Conservation (phyloP, 2,329 filamentous ascomycete genomes). For the Curvularia lunata region DNA sequence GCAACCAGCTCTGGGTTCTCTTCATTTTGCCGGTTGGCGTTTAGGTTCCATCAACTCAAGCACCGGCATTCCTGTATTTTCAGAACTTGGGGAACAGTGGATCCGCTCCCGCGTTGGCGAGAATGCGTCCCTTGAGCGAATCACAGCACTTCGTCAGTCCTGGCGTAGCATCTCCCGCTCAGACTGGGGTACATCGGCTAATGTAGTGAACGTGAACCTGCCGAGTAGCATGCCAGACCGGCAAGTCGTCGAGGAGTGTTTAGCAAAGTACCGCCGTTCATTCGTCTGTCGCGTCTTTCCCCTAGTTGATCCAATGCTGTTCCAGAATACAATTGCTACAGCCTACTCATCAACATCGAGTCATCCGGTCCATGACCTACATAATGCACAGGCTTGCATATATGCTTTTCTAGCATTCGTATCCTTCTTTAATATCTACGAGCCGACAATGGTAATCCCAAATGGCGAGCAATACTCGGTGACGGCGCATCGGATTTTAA, state of each 20-base stretch:
- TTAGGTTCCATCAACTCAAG: background rate
- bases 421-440: background rate
- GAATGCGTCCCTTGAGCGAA: background rate
- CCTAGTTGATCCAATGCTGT: background rate
- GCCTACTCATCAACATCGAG: background rate
- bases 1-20: background rate
- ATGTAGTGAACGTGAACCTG: background rate
- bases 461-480: background rate
- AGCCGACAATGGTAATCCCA: background rate
- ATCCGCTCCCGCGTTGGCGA: background rate
- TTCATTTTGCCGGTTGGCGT: slow-evolving; percentile 2
- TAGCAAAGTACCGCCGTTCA: background rate
- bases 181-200: background rate
- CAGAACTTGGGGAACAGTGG: background rate
- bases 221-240: background rate
- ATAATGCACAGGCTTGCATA: background rate
- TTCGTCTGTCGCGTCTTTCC: background rate
- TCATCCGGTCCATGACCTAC: background rate
- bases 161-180: background rate
- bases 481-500: background rate
- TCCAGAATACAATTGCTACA: background rate
- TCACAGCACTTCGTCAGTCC: slow-evolving; percentile 1
- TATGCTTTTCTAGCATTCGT: background rate
- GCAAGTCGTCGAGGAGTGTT: background rate
- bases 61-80: background rate